Conservation (phyloP, 2,329 filamentous ascomycete species). For the Epicoccum nigrum region DNA sequence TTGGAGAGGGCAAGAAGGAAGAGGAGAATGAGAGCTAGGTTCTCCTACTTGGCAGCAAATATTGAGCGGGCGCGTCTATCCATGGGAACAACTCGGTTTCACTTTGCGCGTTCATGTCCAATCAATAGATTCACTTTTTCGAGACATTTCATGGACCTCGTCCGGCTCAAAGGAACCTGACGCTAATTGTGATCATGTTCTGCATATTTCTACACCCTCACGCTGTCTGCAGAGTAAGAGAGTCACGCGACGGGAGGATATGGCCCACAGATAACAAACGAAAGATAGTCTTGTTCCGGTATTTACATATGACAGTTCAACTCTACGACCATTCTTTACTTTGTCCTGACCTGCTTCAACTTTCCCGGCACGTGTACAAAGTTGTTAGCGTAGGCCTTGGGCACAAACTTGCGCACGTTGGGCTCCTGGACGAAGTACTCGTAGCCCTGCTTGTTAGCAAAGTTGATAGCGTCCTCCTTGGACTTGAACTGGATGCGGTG, state of each 20-base stretch:
- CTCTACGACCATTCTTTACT: constrained; percentile 63
- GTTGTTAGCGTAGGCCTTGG: constrained; percentile 97
- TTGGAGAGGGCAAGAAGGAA: constrained; percentile 7
- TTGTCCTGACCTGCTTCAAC: constrained; percentile 80
- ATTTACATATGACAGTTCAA: constrained; percentile 35
- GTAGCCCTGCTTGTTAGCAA: constrained; percentile 98
- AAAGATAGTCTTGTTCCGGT: constrained; percentile 23
- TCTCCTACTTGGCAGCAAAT: not conserved
- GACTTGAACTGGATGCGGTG: constrained; percentile 87
- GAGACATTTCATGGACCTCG: too few species aligned
- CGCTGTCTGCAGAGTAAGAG: not conserved
- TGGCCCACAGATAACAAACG: not conserved
- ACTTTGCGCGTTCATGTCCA: not conserved
- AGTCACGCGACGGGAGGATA: not conserved
- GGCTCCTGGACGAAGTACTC: constrained; percentile 99
- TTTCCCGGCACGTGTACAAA: constrained; percentile 85
- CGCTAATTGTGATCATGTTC: too few species aligned
- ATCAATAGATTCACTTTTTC: not conserved
- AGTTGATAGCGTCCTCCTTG: constrained; percentile 93
- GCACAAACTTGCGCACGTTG: constrained; percentile 80
- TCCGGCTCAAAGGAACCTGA: too few species aligned
- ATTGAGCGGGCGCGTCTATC: not conserved
- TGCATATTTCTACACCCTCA: too few species aligned
- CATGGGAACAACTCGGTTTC: not conserved
- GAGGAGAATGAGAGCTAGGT: constrained; percentile 20